Base-by-base conservation (phyloP, 352 stramenopile genomes). In the Globisporangium irregulare region DNA sequence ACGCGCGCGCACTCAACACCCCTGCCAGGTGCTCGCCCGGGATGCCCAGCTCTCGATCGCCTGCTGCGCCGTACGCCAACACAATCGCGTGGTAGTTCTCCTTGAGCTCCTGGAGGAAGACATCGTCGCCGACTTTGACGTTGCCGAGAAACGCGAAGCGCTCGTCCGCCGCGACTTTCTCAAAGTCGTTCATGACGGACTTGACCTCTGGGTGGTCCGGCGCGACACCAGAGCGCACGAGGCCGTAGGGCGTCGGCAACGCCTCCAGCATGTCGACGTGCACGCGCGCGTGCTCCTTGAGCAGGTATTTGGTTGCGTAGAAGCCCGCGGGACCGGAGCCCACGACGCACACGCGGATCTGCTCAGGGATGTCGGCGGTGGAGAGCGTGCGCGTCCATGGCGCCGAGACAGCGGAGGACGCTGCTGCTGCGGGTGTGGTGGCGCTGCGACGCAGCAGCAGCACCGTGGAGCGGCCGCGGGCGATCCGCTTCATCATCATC, bases 161-260 rank as follows among this genome's bases (percentile, higher is more conserved):
- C 43, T 75, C 70, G 48, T 95, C 84, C 1, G 73, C 64, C n/a
- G 87, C 81, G 8, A 98, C 89, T 69, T 96, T 84, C 5, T 96
- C 81, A 76, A 99, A 99, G 76, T 99, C 96, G 70, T 98, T 91
- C 76, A 97, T 94, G 12, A 99, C 97, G 69, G 91, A 98, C 84
- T 99, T 99, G 20, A 99, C 97, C 82, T 99, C 97, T 0, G 95
- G 97, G 81, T 99, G 97, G 82, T 99, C 97, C 1, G 97, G 98
- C 22, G 97, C 97, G 1, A 99, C 97, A 27, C 97, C 98, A 14
- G 86, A 98, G 60, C 97, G 88, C 36, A 99, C 97, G 57, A 99
- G 87, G 5, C 98, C 97, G 75, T 93, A 99, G 1, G 97, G 97
- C 24, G 93, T 98, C 2, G 95, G 95, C 48, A 99, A 75, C 43